Conservation (phyloP, 164 flowering plant species). For the Berberis vulgaris region DNA sequence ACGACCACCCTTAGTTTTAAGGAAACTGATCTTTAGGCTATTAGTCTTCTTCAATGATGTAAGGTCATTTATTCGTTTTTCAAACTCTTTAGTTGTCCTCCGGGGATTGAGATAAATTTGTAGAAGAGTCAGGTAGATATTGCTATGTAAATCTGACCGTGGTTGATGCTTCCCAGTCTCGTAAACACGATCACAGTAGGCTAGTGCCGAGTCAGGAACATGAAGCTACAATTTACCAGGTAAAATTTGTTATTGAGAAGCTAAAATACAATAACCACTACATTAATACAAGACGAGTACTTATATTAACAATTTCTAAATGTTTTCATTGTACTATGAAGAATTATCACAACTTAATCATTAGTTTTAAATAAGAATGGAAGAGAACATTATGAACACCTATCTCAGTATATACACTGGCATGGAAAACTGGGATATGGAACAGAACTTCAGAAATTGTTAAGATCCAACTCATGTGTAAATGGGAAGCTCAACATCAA, state of each 20-base stretch:
- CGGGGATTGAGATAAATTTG: slow-evolving; percentile 94
- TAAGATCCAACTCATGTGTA: too few relatives aligned
- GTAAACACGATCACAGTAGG: slow-evolving; percentile 89
- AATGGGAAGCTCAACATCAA: too few relatives aligned
- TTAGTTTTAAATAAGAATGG: too few relatives aligned
- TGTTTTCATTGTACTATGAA: too few relatives aligned
- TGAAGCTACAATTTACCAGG: slow-evolving; percentile 54
- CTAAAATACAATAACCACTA: background rate
- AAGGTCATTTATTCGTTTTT: slow-evolving; percentile 53
- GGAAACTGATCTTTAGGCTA: slow-evolving; percentile 30
- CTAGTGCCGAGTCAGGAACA: slow-evolving; percentile 81
- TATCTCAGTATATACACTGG: too few relatives aligned
- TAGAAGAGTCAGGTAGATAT: slow-evolving; percentile 82
- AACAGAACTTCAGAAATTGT: too few relatives aligned
- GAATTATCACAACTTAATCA: too few relatives aligned
- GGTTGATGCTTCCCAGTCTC: slow-evolving; percentile 48
- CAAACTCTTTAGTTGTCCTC: slow-evolving; percentile 71
- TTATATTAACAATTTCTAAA: too few relatives aligned
- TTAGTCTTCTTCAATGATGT: slow-evolving; percentile 39
- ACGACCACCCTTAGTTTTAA: slow-evolving; percentile 51
- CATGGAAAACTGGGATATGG: too few relatives aligned
- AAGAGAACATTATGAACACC: too few relatives aligned
- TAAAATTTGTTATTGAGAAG: slow-evolving; percentile 5
- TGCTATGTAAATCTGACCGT: slow-evolving; percentile 42
- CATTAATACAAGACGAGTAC: background rate